Conservation (phyloP, 78 protist species). For the Paulinella micropora region DNA sequence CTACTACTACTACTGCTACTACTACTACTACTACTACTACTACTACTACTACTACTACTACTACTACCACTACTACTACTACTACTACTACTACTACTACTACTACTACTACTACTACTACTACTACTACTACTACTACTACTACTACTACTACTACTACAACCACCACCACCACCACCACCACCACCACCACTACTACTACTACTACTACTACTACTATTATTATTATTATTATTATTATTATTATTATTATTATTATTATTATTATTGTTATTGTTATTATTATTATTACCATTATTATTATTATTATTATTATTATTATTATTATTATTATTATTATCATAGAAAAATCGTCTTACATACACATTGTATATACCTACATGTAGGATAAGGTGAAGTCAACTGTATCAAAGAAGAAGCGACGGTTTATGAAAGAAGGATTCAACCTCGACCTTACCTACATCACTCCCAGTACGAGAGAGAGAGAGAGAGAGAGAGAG, state of each 20-base stretch:
- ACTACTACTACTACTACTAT: background rate
- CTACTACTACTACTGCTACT: no score
- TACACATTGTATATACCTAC: no score
- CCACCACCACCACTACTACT: background rate
- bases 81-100: no score
- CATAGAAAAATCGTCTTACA: no score
- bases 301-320: background rate
- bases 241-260: background rate
- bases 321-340: background rate
- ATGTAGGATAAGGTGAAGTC: no score
- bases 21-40: no score
- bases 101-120: background rate
- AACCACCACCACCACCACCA: no score
- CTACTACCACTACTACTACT: no score
- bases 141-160: no score
- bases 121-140: background rate
- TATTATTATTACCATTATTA: background rate
- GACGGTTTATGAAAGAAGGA: conserved; percentile 40
- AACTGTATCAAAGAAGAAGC: conserved; percentile 59
- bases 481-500: no score
- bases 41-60: no score
- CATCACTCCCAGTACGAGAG: conserved; percentile 27
- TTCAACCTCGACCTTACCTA: conserved; percentile 55
- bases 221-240: background rate
- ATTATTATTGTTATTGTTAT: background rate